phyloP scores from a whole-genome alignment of 2,329 filamentous ascomycete genomes.

The Diaporthe humulicola region DNA sequence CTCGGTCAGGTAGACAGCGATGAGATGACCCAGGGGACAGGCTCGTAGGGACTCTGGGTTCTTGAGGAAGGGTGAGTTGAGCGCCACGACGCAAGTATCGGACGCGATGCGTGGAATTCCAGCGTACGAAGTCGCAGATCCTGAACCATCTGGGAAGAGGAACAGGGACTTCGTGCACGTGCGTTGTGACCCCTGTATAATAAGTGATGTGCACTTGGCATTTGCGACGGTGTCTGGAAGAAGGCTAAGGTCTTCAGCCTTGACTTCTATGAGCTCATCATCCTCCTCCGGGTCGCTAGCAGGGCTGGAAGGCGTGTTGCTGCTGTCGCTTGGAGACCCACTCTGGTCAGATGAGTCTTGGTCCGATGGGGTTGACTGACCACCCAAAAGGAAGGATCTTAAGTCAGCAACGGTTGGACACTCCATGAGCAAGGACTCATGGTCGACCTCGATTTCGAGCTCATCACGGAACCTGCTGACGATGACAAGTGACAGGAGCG shows the following conservation, averaged over 20 bases:
- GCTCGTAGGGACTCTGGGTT: conserved; percentile 71
- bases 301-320: conserved; percentile 56
- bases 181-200: conserved; percentile 64
- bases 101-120: conserved; percentile 64
- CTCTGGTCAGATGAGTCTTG: conserved; percentile 52
- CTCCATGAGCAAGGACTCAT: conserved; percentile 66
- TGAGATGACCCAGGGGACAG: conserved; percentile 75
- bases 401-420: conserved; percentile 68
- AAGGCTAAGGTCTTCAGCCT: conserved; percentile 55
- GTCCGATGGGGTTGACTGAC: conserved; percentile 46
- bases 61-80: conserved; percentile 81
- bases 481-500: conserved; percentile 71
- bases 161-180: conserved; percentile 62
- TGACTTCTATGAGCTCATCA: conserved; percentile 62
- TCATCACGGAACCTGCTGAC: conserved; percentile 69
- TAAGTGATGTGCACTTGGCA: conserved; percentile 49
- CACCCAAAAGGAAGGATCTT: conserved; percentile 54
- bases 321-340: conserved; percentile 9
- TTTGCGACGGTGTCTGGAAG: not conserved
- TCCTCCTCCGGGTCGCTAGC: conserved; percentile 67
- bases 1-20: conserved; percentile 74
- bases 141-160: conserved; percentile 68
- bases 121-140: conserved; percentile 75
- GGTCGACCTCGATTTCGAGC: conserved; percentile 66
- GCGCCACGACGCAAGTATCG: conserved; percentile 63